A percentile compares a stretch with the other conserved stretches of the same genome.
phyloP scores from a whole-genome alignment of 257 asterid genomes.

The Penstemon eatonii region DNA sequence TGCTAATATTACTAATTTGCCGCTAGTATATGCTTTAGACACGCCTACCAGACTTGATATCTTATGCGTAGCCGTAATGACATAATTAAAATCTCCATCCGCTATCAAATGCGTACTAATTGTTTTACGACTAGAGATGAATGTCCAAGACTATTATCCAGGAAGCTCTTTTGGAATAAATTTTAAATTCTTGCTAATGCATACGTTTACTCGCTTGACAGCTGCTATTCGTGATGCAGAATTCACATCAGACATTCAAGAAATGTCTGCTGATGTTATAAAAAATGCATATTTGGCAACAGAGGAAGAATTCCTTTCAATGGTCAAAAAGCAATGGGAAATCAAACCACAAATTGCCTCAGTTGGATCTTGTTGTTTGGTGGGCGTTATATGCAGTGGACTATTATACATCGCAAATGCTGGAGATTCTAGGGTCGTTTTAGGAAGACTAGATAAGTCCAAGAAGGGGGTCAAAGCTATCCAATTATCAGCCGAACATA shows the following conservation, averaged over 20 bases:
- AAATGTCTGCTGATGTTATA: slow-evolving; percentile 73
- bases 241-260: slow-evolving; percentile 55
- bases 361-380: slow-evolving; percentile 86
- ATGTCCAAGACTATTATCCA: not conserved
- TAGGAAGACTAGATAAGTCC: slow-evolving; percentile 50
- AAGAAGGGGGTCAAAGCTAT: slow-evolving; percentile 60
- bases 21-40: too few species aligned
- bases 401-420: slow-evolving; percentile 68
- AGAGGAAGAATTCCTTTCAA: slow-evolving; percentile 70
- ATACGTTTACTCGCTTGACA: slow-evolving; percentile 38
- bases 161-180: not conserved
- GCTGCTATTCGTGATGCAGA: slow-evolving; percentile 62
- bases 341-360: slow-evolving; percentile 69
- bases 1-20: too few species aligned
- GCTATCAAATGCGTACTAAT: too few species aligned
- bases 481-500: slow-evolving; percentile 77
- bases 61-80: too few species aligned
- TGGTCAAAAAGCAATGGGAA: slow-evolving; percentile 70
- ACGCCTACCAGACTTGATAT: too few species aligned
- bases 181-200: slow-evolving; percentile 26
- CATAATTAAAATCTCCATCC: too few species aligned
- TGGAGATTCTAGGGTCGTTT: slow-evolving; percentile 81
- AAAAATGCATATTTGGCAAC: slow-evolving; percentile 70
- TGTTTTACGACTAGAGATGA: not conserved
- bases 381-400: slow-evolving; percentile 67